Evolutionary conservation across 176 grass and related monocot genomes (phyloP).

Genomic region (Leersia perrieri): DNA sequence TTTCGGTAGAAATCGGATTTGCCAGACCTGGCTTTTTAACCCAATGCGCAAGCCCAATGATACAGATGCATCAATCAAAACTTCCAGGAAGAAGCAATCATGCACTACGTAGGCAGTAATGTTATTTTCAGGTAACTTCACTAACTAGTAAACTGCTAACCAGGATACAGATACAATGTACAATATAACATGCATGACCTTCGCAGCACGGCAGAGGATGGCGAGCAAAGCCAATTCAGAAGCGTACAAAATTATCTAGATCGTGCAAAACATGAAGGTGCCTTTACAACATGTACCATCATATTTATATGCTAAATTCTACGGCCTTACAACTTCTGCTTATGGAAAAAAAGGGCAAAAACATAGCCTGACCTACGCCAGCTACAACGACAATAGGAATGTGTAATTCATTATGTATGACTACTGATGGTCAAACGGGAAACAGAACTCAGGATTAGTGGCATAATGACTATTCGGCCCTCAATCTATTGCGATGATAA

Average conservation of each 20-base stretch:
- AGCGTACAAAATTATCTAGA: constrained; percentile 10
- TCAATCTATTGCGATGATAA: constrained; percentile 85
- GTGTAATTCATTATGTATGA: not conserved
- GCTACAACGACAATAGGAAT: not conserved
- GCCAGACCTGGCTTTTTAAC: not conserved
- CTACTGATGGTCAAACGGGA: not conserved
- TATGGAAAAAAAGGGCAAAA: not conserved
- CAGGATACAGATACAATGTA: not conserved
- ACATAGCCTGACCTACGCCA: not conserved
- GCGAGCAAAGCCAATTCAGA: not conserved
- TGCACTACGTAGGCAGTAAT: not conserved
- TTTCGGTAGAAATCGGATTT: not conserved
- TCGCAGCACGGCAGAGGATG: not conserved
- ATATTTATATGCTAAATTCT: not conserved
- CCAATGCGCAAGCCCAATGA: not conserved
- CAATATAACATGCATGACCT: too few species aligned
- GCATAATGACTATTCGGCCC: not conserved
- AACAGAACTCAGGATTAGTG: not conserved
- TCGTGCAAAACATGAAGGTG: not conserved
- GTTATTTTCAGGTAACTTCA: not conserved
- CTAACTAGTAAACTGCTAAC: not conserved
- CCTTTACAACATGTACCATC: constrained; percentile 13
- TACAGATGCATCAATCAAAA: not conserved
- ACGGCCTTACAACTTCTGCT: not conserved
- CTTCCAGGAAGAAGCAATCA: not conserved